Percentiles rank a stretch among this genome's conserved stretches.
Evolutionary conservation across 2,329 filamentous ascomycete genomes (phyloP).

Genomic region (Pestalotiopsis sp.): DNA sequence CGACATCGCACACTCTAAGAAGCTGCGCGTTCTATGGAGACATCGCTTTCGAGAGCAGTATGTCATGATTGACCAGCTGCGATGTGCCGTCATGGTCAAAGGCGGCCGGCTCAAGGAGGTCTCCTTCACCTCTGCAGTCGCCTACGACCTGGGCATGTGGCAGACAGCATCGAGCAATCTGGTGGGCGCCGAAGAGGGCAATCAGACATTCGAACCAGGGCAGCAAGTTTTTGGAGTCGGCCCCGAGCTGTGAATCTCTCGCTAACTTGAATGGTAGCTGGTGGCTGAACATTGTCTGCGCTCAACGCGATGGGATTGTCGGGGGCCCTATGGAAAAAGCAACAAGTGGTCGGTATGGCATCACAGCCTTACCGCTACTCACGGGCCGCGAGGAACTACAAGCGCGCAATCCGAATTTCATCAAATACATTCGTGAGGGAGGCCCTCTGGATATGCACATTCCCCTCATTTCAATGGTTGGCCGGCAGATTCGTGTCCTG

Average conservation of each 20-base stretch:
- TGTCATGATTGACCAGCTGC: conserved; percentile 46
- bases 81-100: conserved; percentile 37
- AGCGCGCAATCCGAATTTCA: conserved; percentile 25
- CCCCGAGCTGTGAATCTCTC: neutral
- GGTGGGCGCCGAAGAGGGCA: conserved; percentile 42
- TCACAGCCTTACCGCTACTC: conserved; percentile 52
- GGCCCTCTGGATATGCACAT: conserved; percentile 47
- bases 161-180: conserved; percentile 32
- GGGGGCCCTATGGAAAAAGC: conserved; percentile 44
- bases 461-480: conserved; percentile 50
- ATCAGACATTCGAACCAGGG: conserved; percentile 47
- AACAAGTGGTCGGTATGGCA: conserved; percentile 48
- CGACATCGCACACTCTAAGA: conserved; percentile 38
- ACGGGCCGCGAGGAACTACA: conserved; percentile 51
- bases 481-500: conserved; percentile 53
- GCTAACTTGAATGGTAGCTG: conserved; percentile 44
- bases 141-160: conserved; percentile 38
- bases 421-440: conserved; percentile 49
- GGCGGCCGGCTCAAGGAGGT: conserved; percentile 44
- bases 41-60: conserved; percentile 46
- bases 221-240: conserved; percentile 40
- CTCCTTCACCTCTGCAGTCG: conserved; percentile 35
- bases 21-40: conserved; percentile 45
- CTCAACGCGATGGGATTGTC: conserved; percentile 57
- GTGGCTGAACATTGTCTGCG: conserved; percentile 61